A percentile compares a stretch with the other conserved stretches of the same genome.
Conservation (phyloP, 108 stramenopile species). For the Mayamaea pseudoterrestris region DNA sequence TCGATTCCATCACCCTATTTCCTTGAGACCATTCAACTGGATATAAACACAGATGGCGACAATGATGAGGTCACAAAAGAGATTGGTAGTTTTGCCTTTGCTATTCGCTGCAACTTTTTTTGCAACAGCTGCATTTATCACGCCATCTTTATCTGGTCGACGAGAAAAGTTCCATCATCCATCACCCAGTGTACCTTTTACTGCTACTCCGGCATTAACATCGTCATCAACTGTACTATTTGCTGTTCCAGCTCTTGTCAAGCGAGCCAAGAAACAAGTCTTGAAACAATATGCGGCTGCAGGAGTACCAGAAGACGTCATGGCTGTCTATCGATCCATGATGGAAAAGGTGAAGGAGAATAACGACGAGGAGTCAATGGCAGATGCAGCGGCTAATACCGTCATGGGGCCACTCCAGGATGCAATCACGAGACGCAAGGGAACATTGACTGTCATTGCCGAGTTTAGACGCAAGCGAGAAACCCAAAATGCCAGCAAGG, state of each 20-base stretch:
- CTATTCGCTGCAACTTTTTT: too few species aligned
- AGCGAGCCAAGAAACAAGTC: constrained; percentile 76
- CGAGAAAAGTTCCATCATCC: too few species aligned
- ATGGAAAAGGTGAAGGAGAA: constrained; percentile 17
- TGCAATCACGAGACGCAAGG: constrained; percentile 57
- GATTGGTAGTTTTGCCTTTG: too few species aligned
- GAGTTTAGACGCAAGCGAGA: constrained; percentile 84
- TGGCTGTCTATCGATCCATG: constrained; percentile 43
- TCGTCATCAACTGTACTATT: constrained; percentile 14
- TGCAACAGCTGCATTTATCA: too few species aligned
- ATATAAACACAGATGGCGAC: too few species aligned
- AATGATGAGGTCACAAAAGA: too few species aligned
- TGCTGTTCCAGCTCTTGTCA: constrained; percentile 67
- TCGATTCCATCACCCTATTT: too few species aligned
- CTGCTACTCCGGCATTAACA: too few species aligned
- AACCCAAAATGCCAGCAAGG: constrained; percentile 8
- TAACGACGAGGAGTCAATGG: constrained; percentile 1
- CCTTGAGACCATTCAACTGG: too few species aligned
- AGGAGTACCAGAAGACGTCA: constrained; percentile 53
- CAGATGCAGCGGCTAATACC: neutral
- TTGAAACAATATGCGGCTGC: constrained; percentile 44
- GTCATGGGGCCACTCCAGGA: constrained; percentile 36
- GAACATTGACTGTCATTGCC: constrained; percentile 79
- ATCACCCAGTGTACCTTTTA: too few species aligned
- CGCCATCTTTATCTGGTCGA: too few species aligned